phyloP scores from a whole-genome alignment of 2,329 filamentous ascomycete genomes.

The Arthrobotrys sinensis region DNA sequence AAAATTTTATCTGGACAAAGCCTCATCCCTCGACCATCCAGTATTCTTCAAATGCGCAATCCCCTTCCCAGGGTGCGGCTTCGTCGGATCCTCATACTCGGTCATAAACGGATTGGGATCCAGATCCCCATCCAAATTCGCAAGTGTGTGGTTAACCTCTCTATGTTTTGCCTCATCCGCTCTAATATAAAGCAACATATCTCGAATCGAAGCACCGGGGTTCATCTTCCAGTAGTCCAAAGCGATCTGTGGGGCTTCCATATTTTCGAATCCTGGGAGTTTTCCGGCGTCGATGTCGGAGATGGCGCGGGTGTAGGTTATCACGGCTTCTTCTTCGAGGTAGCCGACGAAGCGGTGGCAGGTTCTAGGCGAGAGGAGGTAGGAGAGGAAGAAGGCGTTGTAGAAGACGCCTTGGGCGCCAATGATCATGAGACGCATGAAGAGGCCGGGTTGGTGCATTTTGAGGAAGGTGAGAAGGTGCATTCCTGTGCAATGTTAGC shows the following conservation, averaged over 20 bases:
- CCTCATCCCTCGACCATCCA: conserved; percentile 88
- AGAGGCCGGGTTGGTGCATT: conserved; percentile 85
- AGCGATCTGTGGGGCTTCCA: conserved; percentile 88
- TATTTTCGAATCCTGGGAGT: conserved; percentile 84
- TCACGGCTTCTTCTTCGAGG: conserved; percentile 95
- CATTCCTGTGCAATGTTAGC: conserved; percentile 72
- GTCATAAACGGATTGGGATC: conserved; percentile 95
- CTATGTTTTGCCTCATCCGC: conserved; percentile 92
- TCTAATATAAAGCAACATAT: conserved; percentile 88
- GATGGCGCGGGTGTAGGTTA: conserved; percentile 93
- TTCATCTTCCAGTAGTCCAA: conserved; percentile 96
- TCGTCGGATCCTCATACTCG: conserved; percentile 79
- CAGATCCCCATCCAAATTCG: conserved; percentile 85
- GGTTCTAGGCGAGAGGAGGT: conserved; percentile 87
- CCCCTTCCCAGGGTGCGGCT: conserved; percentile 79
- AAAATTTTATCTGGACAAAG: conserved; percentile 46
- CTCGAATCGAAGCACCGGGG: conserved; percentile 83
- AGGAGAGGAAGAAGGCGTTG: conserved; percentile 91
- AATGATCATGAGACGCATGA: conserved; percentile 93
- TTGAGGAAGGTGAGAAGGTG: conserved; percentile 93
- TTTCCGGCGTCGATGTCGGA: conserved; percentile 87
- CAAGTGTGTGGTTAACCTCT: conserved; percentile 95
- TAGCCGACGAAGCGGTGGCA: conserved; percentile 97
- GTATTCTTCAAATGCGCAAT: conserved; percentile 76
- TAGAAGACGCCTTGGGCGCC: conserved; percentile 96